Conservation (phyloP, 495 filamentous ascomycete genomes). For the Xylaria venustula region DNA sequence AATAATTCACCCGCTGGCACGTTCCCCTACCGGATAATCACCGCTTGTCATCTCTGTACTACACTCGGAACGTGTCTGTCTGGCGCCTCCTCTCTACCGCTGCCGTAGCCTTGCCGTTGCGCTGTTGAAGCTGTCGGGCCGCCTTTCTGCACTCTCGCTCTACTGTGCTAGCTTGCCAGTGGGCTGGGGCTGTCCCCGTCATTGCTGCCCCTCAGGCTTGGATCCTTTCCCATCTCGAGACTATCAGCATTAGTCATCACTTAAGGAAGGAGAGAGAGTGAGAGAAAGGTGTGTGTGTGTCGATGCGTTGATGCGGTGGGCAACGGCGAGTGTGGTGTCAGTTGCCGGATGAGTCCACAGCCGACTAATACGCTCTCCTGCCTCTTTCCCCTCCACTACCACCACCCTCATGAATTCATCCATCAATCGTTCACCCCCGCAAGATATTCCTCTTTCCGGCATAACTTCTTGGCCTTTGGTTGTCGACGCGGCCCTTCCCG, state of each 20-base stretch:
- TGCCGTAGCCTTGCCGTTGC: neutral
- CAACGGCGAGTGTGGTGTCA: slow-evolving; percentile 15
- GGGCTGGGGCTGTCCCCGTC: neutral
- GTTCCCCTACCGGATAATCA: slow-evolving; percentile 13
- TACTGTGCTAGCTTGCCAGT: neutral
- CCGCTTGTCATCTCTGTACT: slow-evolving; percentile 9
- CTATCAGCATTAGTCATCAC: neutral
- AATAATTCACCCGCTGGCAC: slow-evolving; percentile 8
- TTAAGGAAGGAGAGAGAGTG: neutral
- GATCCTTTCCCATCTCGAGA: neutral
- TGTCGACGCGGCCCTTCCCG: slow-evolving; percentile 29
- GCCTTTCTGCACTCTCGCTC: neutral
- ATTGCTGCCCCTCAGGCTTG: neutral
- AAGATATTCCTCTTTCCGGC: slow-evolving; percentile 36
- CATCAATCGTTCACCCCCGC: slow-evolving; percentile 34
- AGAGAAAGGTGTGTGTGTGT: slow-evolving; percentile 6
- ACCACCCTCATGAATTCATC: slow-evolving; percentile 36
- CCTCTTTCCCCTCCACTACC: slow-evolving; percentile 2
- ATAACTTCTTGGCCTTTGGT: slow-evolving; percentile 30
- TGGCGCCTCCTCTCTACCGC: neutral
- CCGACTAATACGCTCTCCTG: slow-evolving; percentile 26
- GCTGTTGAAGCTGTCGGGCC: neutral
- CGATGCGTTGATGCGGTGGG: slow-evolving; percentile 15
- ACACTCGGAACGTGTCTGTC: slow-evolving; percentile 11
- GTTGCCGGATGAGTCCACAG: slow-evolving; percentile 31